Percentiles rank a stretch among this genome's conserved stretches.
These are phyloP conservation scores for Haberlea rhodopensis DNA, from an alignment of 257 asterid species.

Conservation along the genomic window DNA sequence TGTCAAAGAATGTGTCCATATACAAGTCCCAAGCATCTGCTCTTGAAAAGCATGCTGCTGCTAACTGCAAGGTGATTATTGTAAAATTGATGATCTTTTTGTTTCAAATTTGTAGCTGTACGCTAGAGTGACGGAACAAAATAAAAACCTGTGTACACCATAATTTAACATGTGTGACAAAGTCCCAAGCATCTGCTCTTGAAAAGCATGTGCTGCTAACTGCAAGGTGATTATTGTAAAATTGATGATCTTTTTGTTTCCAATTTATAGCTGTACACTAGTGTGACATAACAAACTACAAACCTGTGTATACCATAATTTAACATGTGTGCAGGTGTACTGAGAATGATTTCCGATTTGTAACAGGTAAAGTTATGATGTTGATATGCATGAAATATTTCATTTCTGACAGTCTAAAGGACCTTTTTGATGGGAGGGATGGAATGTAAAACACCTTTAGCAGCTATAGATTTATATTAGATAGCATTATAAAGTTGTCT, in stretches of 20 bases:
- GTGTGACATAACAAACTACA: not conserved
- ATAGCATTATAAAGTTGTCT: not conserved
- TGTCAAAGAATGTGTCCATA: conserved; percentile 92
- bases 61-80: conserved; percentile 78
- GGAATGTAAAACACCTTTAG: not conserved
- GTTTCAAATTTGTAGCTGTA: not conserved
- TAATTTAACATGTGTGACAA: not conserved
- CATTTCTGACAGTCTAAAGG: too few species aligned
- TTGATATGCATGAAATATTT: too few species aligned
- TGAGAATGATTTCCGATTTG: too few species aligned
- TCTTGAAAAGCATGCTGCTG: conserved; percentile 85
- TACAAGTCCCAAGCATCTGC: conserved; percentile 96
- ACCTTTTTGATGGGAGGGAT: too few species aligned
- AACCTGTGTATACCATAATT: too few species aligned
- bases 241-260: not conserved
- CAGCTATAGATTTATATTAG: not conserved
- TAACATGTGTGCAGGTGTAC: too few species aligned
- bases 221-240: not conserved
- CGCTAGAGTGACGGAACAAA: not conserved
- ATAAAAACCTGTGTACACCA: too few species aligned
- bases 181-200: too few species aligned
- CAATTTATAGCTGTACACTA: not conserved
- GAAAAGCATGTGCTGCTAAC: conserved; percentile 7
- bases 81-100: not conserved
- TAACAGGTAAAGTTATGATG: not conserved